Percentiles rank a stretch among this genome's conserved stretches.
phyloP scores from a whole-genome alignment of 2,329 filamentous ascomycete genomes.

The Pseudocercospora musae region DNA sequence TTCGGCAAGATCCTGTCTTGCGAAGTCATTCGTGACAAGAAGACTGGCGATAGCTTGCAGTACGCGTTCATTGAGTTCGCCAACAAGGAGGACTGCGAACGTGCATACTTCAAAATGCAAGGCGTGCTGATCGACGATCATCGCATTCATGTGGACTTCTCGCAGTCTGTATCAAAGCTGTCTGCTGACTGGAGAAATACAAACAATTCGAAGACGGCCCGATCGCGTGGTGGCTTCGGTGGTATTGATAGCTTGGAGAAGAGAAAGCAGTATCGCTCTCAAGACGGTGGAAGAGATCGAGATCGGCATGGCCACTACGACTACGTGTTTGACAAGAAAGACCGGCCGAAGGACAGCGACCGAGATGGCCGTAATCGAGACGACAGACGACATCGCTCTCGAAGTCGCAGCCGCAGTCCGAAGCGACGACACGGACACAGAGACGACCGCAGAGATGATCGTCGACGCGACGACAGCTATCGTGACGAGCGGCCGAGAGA shows the following conservation, averaged over 20 bases:
- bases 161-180: slow-evolving; percentile 83
- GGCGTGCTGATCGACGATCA: slow-evolving; percentile 95
- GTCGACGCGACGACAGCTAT: slow-evolving; percentile 12
- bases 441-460: slow-evolving; percentile 18
- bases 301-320: slow-evolving; percentile 57
- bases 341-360: slow-evolving; percentile 18
- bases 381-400: slow-evolving; percentile 19
- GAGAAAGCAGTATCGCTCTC: slow-evolving; percentile 81
- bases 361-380: slow-evolving; percentile 13
- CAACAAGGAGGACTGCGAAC: slow-evolving; percentile 86
- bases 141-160: slow-evolving; percentile 97
- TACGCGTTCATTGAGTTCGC: slow-evolving; percentile 98
- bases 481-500: slow-evolving; percentile 19
- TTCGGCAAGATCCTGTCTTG: slow-evolving; percentile 95
- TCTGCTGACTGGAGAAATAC: slow-evolving; percentile 85
- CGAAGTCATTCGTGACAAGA: slow-evolving; percentile 91
- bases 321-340: slow-evolving; percentile 75
- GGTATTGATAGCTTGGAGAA: slow-evolving; percentile 86
- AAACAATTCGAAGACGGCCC: slow-evolving; percentile 74
- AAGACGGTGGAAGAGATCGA: slow-evolving; percentile 40
- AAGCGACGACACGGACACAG: slow-evolving; percentile 22
- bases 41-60: slow-evolving; percentile 90
- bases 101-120: slow-evolving; percentile 98
- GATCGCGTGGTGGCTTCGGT: slow-evolving; percentile 75
- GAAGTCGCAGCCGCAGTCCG: slow-evolving; percentile 33